These are phyloP conservation scores for Trematosphaeria pertusa DNA, from an alignment of 2,329 filamentous ascomycete species.

Conservation along the genomic window DNA sequence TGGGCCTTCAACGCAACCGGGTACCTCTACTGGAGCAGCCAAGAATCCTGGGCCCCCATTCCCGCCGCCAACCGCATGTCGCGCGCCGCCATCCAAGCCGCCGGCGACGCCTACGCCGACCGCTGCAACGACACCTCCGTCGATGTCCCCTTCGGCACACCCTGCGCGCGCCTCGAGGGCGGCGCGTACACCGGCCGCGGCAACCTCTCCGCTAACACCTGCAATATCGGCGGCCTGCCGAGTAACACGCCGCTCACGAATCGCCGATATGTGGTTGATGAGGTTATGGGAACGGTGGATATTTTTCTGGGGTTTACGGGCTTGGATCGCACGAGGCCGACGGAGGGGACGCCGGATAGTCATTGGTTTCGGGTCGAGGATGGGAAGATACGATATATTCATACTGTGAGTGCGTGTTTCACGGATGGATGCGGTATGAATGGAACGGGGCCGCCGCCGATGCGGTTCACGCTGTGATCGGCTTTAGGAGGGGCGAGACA, in stretches of 20 bases:
- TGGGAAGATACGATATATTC: constrained; percentile 13
- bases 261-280: constrained; percentile 11
- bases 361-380: constrained; percentile 15
- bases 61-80: constrained; percentile 3
- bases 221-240: constrained; percentile 5
- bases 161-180: constrained; percentile 11
- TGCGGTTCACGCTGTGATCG: too few relatives aligned
- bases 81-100: constrained; percentile 6
- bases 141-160: constrained; percentile 7
- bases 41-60: constrained; percentile 12
- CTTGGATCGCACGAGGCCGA: neutral
- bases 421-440: too few relatives aligned
- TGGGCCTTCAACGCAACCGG: constrained; percentile 20
- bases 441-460: too few relatives aligned
- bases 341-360: constrained; percentile 6
- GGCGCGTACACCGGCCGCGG: constrained; percentile 9
- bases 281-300: constrained; percentile 6
- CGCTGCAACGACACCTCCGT: constrained; percentile 6
- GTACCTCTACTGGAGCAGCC: constrained; percentile 8
- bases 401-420: constrained; percentile 15
- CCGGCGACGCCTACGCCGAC: constrained; percentile 10
- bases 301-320: constrained; percentile 6
- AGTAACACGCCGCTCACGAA: constrained; percentile 2
- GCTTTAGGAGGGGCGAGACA: too few relatives aligned
- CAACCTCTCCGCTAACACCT: constrained; percentile 1